Evolutionary conservation across 1,284 basidiomycete species (phyloP).

Genomic region (Trichosporon inkin): DNA sequence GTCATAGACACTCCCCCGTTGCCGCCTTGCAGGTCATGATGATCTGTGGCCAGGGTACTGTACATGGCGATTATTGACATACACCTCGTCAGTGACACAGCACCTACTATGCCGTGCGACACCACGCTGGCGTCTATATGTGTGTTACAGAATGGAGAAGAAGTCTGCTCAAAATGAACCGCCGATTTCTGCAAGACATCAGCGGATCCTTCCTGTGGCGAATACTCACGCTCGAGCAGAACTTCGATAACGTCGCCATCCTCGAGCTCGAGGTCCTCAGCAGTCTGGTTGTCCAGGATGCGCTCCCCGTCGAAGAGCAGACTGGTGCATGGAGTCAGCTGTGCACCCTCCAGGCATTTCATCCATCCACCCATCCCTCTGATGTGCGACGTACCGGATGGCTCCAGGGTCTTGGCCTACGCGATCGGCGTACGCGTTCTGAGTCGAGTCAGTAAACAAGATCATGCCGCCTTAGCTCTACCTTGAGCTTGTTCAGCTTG

Average conservation of each 20-base stretch:
- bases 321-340: slow-evolving; percentile 50
- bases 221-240: slow-evolving; percentile 80
- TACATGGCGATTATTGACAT: slow-evolving; percentile 2
- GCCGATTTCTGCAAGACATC: slow-evolving; percentile 32
- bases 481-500: slow-evolving; percentile 78
- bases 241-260: slow-evolving; percentile 82
- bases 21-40: not conserved
- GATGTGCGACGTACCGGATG: slow-evolving; percentile 65
- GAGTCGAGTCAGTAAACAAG: slow-evolving; percentile 41
- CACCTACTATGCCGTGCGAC: not conserved
- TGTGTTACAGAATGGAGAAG: not conserved
- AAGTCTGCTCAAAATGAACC: slow-evolving; percentile 21
- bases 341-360: too few relatives aligned
- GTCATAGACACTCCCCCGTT: not conserved
- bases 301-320: slow-evolving; percentile 80
- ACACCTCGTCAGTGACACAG: not conserved
- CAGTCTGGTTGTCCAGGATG: slow-evolving; percentile 80
- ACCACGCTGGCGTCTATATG: not conserved
- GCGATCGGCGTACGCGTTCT: slow-evolving; percentile 87
- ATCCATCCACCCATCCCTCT: too few relatives aligned
- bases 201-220: too few relatives aligned
- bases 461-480: slow-evolving; percentile 16
- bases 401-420: slow-evolving; percentile 82
- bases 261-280: slow-evolving; percentile 75
- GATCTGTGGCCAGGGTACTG: not conserved